Conservation (phyloP, 805 yeast genomes). For the Yarrowia sp. region DNA sequence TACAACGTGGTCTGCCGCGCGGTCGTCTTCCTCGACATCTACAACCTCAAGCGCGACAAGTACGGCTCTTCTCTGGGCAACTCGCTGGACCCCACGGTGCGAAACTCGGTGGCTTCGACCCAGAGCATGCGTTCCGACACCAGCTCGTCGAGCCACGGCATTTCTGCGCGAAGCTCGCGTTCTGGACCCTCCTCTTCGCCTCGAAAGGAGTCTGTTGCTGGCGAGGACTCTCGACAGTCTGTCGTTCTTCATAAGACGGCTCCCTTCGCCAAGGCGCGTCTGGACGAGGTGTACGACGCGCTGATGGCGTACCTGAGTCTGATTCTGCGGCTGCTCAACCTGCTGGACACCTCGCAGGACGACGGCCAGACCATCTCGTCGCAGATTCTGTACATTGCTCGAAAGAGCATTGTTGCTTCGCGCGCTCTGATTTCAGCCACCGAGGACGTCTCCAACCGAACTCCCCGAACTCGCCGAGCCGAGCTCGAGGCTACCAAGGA, state of each 20-base stretch:
- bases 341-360: conserved; percentile 30
- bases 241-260: conserved; percentile 33
- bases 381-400: conserved; percentile 39
- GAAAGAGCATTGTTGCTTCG: conserved; percentile 43
- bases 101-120: background rate
- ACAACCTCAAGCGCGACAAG: conserved; percentile 23
- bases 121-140: conserved; percentile 13
- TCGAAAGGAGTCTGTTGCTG: conserved; percentile 12
- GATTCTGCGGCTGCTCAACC: conserved; percentile 36
- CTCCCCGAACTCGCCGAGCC: conserved; percentile 32
- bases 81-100: background rate
- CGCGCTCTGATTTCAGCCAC: conserved; percentile 42
- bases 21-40: conserved; percentile 37
- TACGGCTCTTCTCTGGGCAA: background rate
- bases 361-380: conserved; percentile 37
- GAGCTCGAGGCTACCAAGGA: conserved; percentile 40
- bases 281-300: conserved; percentile 41
- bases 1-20: conserved; percentile 39
- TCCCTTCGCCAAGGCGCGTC: conserved; percentile 38
- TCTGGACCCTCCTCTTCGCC: conserved; percentile 5
- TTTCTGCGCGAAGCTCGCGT: background rate
- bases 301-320: conserved; percentile 39
- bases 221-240: conserved; percentile 31
- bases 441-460: conserved; percentile 36
- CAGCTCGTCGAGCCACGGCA: background rate